phyloP scores from a whole-genome alignment of 2,329 filamentous ascomycete species.

The Diaporthe sp. region DNA sequence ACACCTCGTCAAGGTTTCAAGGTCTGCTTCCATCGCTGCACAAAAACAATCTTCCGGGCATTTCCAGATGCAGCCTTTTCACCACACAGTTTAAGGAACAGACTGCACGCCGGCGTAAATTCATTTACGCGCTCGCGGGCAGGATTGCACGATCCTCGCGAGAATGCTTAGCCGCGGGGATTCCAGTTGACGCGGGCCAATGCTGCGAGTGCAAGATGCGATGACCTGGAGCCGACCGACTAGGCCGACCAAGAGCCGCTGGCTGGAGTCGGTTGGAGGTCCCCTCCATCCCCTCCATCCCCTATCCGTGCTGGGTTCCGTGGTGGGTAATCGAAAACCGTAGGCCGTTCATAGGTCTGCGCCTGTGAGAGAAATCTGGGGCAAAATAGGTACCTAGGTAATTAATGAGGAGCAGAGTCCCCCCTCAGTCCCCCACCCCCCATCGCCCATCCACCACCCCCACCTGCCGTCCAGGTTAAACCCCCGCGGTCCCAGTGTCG shows the following conservation, averaged over 20 bases:
- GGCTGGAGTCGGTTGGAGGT: not conserved
- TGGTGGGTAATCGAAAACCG: not conserved
- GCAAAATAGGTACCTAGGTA: not conserved
- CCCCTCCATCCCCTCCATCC: too few species aligned
- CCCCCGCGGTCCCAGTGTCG: not conserved
- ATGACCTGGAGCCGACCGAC: conserved; percentile 10
- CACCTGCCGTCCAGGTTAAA: conserved; percentile 3
- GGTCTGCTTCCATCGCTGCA: not conserved
- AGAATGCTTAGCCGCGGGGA: conserved; percentile 20
- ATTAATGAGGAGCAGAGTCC: too few species aligned
- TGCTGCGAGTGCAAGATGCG: not conserved
- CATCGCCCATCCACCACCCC: not conserved
- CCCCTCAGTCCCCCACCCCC: not conserved
- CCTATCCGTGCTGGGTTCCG: not conserved
- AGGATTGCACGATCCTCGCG: not conserved
- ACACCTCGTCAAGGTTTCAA: not conserved
- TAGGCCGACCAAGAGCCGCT: not conserved
- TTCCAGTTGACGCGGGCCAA: conserved; percentile 7
- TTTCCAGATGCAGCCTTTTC: not conserved
- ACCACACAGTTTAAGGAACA: not conserved
- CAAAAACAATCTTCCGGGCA: conserved; percentile 10
- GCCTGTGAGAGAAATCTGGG: not conserved
- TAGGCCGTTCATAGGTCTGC: conserved; percentile 6
- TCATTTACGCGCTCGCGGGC: conserved; percentile 12
- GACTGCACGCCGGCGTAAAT: not conserved